These are phyloP conservation scores for Penicillium goetzii DNA, from an alignment of 495 filamentous ascomycete species.

Conservation along the genomic window DNA sequence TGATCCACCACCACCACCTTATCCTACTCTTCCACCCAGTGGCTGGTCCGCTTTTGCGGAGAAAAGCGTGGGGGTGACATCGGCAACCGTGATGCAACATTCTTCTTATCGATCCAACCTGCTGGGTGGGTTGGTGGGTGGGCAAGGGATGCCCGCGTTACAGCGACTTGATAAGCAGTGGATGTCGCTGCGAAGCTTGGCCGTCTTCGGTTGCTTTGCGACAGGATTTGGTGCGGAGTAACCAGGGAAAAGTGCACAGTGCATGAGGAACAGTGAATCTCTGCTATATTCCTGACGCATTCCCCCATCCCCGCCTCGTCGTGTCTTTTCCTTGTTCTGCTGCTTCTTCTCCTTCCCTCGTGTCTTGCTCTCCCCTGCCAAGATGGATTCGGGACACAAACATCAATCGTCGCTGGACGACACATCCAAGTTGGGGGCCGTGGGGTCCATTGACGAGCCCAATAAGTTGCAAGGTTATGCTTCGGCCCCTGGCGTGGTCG, in stretches of 20 bases:
- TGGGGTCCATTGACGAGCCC: conserved; percentile 33
- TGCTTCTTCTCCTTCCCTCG: background rate
- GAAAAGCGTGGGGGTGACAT: conserved; percentile 31
- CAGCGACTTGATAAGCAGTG: conserved; percentile 18
- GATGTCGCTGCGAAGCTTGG: conserved; percentile 2
- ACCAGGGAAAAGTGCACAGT: too few species aligned
- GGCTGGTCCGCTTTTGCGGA: conserved; percentile 24
- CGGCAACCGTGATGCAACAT: conserved; percentile 29
- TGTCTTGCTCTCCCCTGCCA: conserved; percentile 14
- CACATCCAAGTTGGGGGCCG: conserved; percentile 27
- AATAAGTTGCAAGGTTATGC: conserved; percentile 34
- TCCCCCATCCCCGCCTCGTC: background rate
- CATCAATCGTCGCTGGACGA: conserved; percentile 22
- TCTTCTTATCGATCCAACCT: conserved; percentile 19
- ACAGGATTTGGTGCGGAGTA: background rate
- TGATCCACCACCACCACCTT: background rate
- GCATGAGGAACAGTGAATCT: background rate
- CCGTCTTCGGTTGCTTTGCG: background rate
- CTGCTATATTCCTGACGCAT: background rate
- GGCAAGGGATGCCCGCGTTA: conserved; percentile 25
- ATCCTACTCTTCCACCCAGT: background rate
- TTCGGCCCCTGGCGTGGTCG: conserved; percentile 35
- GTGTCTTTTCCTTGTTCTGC: background rate
- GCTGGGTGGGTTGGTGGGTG: background rate
- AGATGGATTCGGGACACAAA: conserved; percentile 20